These are phyloP conservation scores for Microsporum canis DNA, from an alignment of 2,329 filamentous ascomycete genomes.

Conservation along the genomic window DNA sequence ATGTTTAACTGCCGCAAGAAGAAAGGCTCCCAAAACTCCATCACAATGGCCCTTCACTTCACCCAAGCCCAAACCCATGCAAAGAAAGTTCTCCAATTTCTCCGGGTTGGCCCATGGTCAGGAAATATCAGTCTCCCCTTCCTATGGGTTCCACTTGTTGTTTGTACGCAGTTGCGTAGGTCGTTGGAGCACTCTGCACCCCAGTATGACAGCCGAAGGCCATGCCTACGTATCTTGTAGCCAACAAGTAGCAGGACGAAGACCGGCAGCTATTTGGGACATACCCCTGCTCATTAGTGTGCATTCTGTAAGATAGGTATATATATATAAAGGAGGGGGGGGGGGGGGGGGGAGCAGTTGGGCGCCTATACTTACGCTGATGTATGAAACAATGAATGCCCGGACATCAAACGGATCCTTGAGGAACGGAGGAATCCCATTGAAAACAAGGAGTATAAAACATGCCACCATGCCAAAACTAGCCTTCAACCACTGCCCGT, in stretches of 20 bases:
- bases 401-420: conserved; percentile 26
- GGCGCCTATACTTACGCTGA: conserved; percentile 24
- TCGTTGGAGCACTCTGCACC: conserved; percentile 28
- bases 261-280: conserved; percentile 23
- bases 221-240: conserved; percentile 32
- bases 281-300: neutral
- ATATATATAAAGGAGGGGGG: too few species aligned
- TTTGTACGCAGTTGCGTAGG: conserved; percentile 29
- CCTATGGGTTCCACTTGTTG: conserved; percentile 18
- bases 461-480: conserved; percentile 18
- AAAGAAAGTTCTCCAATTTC: conserved; percentile 22
- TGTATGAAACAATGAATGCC: conserved; percentile 32
- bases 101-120: conserved; percentile 24
- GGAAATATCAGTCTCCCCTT: conserved; percentile 30
- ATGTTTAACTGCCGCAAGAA: neutral
- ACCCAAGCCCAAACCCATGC: conserved; percentile 32
- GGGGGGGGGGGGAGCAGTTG: neutral
- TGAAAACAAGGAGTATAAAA: conserved; percentile 15
- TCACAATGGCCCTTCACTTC: conserved; percentile 17
- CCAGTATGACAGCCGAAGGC: conserved; percentile 24
- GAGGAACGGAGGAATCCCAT: conserved; percentile 13
- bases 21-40: neutral
- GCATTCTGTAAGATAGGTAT: neutral
- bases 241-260: conserved; percentile 29
- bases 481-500: conserved; percentile 20